Conservation (phyloP, 2,329 filamentous ascomycete genomes). For the Lecanosticta acicola region DNA sequence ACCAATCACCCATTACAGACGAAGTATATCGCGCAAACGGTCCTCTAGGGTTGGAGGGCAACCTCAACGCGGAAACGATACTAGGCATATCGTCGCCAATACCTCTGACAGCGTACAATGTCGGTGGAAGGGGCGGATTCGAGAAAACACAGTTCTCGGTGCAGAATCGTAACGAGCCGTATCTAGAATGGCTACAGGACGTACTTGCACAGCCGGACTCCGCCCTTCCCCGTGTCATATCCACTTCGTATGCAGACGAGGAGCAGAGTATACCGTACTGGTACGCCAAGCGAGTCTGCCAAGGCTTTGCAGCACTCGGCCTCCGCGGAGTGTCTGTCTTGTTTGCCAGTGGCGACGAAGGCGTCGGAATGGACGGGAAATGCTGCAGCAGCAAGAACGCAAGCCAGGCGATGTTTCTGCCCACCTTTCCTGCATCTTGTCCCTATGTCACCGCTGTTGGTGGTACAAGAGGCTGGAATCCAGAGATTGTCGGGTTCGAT, state of each 20-base stretch:
- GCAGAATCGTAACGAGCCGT: too few species aligned
- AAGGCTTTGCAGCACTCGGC: constrained; percentile 58
- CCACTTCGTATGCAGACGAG: constrained; percentile 60
- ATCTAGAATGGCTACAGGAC: too few species aligned
- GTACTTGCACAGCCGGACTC: too few species aligned
- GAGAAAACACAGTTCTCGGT: too few species aligned
- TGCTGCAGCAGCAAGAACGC: constrained; percentile 43
- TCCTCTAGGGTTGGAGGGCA: too few species aligned
- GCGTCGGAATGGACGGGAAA: constrained; percentile 43
- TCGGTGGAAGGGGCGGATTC: too few species aligned
- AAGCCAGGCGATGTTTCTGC: constrained; percentile 41
- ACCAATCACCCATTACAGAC: too few species aligned
- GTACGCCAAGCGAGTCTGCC: constrained; percentile 58
- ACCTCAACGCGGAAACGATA: too few species aligned
- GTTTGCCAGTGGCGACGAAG: constrained; percentile 58
- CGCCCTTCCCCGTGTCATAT: too few species aligned
- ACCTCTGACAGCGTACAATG: too few species aligned
- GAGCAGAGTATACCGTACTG: constrained; percentile 57
- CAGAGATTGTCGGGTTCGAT: constrained; percentile 29
- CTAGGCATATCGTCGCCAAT: too few species aligned
- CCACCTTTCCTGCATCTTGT: constrained; percentile 45
- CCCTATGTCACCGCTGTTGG: constrained; percentile 46
- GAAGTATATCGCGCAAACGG: too few species aligned
- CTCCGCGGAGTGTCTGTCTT: constrained; percentile 59
- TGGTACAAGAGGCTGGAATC: constrained; percentile 13